Evolutionary conservation across 1,284 basidiomycete genomes (phyloP), one percentile per base, ranked within the genome.

Genomic region (Ceratobasidium sp.): DNA sequence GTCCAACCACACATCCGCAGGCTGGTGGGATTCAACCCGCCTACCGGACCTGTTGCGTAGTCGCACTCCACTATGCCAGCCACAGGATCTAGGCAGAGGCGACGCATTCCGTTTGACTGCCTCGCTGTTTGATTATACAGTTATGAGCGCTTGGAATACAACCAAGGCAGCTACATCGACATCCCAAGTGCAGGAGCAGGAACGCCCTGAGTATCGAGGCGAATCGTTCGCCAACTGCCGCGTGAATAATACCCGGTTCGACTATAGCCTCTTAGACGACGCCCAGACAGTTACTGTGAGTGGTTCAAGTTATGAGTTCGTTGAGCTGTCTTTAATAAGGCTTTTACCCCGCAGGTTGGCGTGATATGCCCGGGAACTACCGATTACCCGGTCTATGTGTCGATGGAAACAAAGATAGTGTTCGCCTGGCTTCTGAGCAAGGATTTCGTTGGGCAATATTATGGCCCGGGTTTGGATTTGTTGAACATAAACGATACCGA

Each of bases 391-490:
- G 30, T 70, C 16, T 47, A 41, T 4, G 41, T 59, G 32, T 59
- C 55, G 9, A 58, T 70, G 55, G 43, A 59, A 30, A 58, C 67
- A 3, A 23, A 18, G 1, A 41, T 70, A 13, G 16, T 16, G 13
- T 59, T 70, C 41, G 67, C 54, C 41, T 13, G 8, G 30, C 16
- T 9, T 18, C 16, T 59, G n/a, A 41, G 30, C 43, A 58, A 41
- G 35, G 67, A 70, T 26, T 70, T 58, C 30, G 44, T 70, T 11
- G 67, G 67, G 16, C 67, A 59, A 16, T 70, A 59, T 44, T 70
- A 70, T n/a, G 67, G 54, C 14, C 18, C 55, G 8, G 46, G 43
- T 11, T 35, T 46, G 14, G 30, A 59, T 2, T 18, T 49, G 44
- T 14, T 38, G 55, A 49, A 32, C n/a, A 35, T 70, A 5, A 21